Evolutionary conservation across 768 basidiomycete species (phyloP).

Genomic region (Phylloporus sp.): DNA sequence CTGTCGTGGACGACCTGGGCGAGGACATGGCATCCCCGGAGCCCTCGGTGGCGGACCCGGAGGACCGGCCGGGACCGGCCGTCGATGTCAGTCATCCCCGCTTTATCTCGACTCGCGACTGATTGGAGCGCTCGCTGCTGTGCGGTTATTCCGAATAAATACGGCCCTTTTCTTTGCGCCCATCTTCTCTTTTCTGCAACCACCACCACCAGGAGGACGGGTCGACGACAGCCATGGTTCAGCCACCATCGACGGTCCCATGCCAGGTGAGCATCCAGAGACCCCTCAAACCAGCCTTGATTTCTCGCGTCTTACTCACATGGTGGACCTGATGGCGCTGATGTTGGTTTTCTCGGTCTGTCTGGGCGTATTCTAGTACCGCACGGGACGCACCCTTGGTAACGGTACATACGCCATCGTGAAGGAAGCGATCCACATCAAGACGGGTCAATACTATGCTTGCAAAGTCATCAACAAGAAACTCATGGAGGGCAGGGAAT

Average conservation of each 20-base stretch:
- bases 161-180: constrained; percentile 6
- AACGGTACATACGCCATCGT: constrained; percentile 95
- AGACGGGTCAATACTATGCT: constrained; percentile 91
- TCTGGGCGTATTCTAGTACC: constrained; percentile 49
- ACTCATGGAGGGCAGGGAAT: constrained; percentile 95
- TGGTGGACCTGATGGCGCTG: constrained; percentile 3
- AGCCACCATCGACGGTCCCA: constrained; percentile 38
- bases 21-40: constrained; percentile 27
- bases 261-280: constrained; percentile 38
- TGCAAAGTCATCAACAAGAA: constrained; percentile 99
- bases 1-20: constrained; percentile 7
- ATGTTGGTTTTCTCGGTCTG: constrained; percentile 1
- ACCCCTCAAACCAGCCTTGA: background rate
- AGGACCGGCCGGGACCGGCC: constrained; percentile 28
- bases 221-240: constrained; percentile 24
- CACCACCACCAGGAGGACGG: constrained; percentile 15
- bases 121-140: constrained; percentile 10
- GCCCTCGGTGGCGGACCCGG: constrained; percentile 14
- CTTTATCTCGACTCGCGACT: constrained; percentile 5
- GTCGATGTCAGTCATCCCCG: constrained; percentile 9
- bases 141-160: constrained; percentile 7
- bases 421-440: constrained; percentile 92
- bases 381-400: constrained; percentile 82
- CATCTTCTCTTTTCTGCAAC: constrained; percentile 5
- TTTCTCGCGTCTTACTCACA: constrained; percentile 2